phyloP scores from a whole-genome alignment of 306 rosid species.

The Medicago truncatula region MtrunA17r5.0-ANR NC_053048.1:51066001-51066500 shows the following conservation, averaged over 20 bases:
- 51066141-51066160: slow-evolving; percentile 90
- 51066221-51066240: slow-evolving; percentile 32
- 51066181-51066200: slow-evolving; percentile 44
- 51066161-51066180: slow-evolving; percentile 99
- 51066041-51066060: slow-evolving; percentile 12
- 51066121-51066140: slow-evolving; percentile 90
- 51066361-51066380: slow-evolving; percentile 49
- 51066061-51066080: slow-evolving; percentile 36
- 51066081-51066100: slow-evolving; percentile 3
- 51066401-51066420: slow-evolving; percentile 39
- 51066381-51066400: neutral
- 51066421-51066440: slow-evolving; percentile 22
- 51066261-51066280: slow-evolving; percentile 40
- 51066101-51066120: slow-evolving; percentile 86
- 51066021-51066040: neutral
- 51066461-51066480: slow-evolving; percentile 42
- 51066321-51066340: neutral
- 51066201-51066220: slow-evolving; percentile 38
- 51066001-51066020: neutral
- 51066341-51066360: neutral
- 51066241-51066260: slow-evolving; percentile 53
- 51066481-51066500: slow-evolving; percentile 36
- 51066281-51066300: slow-evolving; percentile 45
- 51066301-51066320: slow-evolving; percentile 30
- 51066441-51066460: slow-evolving; percentile 43